Base-by-base conservation (phyloP, 2,329 filamentous ascomycete species). In the Paecilomyces niveus region DNA sequence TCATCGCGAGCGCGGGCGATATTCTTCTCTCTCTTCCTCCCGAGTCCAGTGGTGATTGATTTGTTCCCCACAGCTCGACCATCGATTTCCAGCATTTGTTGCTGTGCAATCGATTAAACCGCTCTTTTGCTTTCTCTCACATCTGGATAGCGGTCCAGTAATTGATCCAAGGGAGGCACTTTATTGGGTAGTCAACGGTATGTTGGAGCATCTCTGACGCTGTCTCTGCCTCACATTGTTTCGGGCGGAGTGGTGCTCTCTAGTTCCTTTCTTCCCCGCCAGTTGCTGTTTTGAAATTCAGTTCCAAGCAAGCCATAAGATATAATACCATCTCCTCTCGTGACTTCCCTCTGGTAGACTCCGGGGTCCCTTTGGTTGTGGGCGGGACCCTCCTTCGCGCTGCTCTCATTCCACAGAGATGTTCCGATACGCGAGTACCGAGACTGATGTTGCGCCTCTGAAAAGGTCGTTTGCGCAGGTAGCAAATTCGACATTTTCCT, bases 391-490 rank as follows among this genome's bases (percentile, higher is more conserved):
- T 45, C 39, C n/a, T n/a, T 8, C n/a, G n/a, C 39, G 63, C 63
- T 63, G 60, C 60, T 58, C 56, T 31, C 51, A 58, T 57, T 61
- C 57, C 57, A 63, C 56, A 63, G 55, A 58, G 58, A 35, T 62
- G 51, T 53, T 58, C 21, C 49, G 54, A 60, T 39, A 18, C 62
- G 61, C 60, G 58, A 61, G 59, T 60, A 68, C 67, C 64, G 64
- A 70, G 59, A 64, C 69, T 71, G 66, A 69, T 65, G 61, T 61
- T 61, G 55, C 62, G 58, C 64, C 64, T 58, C 67, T 65, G 52
- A 71, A 70, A 69, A 73, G 68, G 63, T 66, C 70, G 67, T 73
- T 74, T 74, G 72, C 72, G 71, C 73, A 69, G 73, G 72, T 68
- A 73, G 72, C 72, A 75, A 74, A 63, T 65, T 59, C 68, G 54